phyloP scores from a whole-genome alignment of 805 yeast species.

The Nadsonia fulvescens region DNA sequence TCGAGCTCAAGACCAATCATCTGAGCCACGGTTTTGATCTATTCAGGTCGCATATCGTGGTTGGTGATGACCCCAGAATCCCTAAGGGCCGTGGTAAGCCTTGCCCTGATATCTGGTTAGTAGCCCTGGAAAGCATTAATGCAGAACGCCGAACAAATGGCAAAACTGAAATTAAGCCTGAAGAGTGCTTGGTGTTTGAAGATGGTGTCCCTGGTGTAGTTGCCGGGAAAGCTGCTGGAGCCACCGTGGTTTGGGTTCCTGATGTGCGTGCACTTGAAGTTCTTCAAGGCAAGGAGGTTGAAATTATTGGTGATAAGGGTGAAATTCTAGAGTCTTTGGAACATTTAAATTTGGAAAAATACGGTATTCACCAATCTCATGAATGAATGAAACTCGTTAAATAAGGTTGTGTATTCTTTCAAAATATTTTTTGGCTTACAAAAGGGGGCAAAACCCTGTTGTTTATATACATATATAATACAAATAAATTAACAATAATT shows the following conservation, averaged over 20 bases:
- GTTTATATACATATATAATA: no score
- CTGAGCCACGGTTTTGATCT: constrained; percentile 40
- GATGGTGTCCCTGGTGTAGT: constrained; percentile 87
- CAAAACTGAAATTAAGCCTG: constrained; percentile 35
- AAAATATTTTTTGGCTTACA: no score
- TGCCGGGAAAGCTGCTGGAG: constrained; percentile 71
- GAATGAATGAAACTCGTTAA: no score
- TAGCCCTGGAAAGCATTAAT: constrained; percentile 60
- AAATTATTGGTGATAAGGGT: constrained; percentile 35
- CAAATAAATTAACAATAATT: no score
- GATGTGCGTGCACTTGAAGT: constrained; percentile 51
- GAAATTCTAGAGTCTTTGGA: constrained; percentile 33
- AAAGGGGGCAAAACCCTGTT: no score
- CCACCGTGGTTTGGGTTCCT: constrained; percentile 88
- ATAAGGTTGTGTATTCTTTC: no score
- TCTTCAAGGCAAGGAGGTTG: constrained; percentile 31
- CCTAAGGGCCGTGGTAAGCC: constrained; percentile 87
- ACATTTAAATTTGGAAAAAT: constrained; percentile 33
- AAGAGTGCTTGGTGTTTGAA: constrained; percentile 80
- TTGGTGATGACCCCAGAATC: constrained; percentile 78
- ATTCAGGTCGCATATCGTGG: constrained; percentile 51
- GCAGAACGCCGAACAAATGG: constrained; percentile 26
- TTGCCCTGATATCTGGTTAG: constrained; percentile 77
- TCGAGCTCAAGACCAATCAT: constrained; percentile 54
- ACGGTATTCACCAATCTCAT: no score